Evolutionary conservation across 2,329 filamentous ascomycete genomes (phyloP), one percentile per base, ranked within the genome.

Genomic region (Zasmidium citrigriseum): DNA sequence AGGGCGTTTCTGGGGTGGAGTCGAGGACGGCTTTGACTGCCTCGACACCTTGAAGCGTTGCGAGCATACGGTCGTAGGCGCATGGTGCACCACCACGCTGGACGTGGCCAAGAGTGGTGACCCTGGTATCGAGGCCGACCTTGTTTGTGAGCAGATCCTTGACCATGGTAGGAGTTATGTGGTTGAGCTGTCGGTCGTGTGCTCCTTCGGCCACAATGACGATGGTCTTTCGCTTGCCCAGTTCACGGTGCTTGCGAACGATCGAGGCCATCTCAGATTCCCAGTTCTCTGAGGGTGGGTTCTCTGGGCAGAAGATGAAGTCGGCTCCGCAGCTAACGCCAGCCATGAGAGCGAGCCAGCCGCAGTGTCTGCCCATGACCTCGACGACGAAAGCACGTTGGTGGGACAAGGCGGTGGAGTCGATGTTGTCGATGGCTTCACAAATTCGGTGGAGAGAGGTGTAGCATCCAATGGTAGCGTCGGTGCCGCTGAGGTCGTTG

Each of bases 341-440:
- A 14, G 93, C 89, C 89, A 98, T 97, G 61, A 99, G 83, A 44
- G 95, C 95, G 62, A 99, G 82, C 95, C 95, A 99, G 62, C 95
- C 95, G 74, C 95, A 99, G 77, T 99, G 93, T 59, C 95, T 85
- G 51, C 95, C 95, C 95, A 99, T 99, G 70, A 99, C 95, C 76
- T 97, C 95, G 62, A 99, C 90, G 57, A 99, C 93, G 75, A 99
- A 99, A 41, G 95, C 95, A 68, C 95, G 85, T 64, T 96, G 96
- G 76, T 99, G 95, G 24, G 93, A 97, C 38, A 88, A 89, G 53
- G 93, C 93, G 0, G 95, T 98, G 20, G 93, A 93, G 76, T 99
- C 93, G 68, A 99, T 96, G 72, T 92, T 93, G 78, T 99, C 95
- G 58, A 99, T 91, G 72, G 93, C 91, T 73, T 97, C 90, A 77